These are phyloP conservation scores for Stylosanthes scabra DNA, from an alignment of 331 rosid species.

Conservation along the genomic window DNA sequence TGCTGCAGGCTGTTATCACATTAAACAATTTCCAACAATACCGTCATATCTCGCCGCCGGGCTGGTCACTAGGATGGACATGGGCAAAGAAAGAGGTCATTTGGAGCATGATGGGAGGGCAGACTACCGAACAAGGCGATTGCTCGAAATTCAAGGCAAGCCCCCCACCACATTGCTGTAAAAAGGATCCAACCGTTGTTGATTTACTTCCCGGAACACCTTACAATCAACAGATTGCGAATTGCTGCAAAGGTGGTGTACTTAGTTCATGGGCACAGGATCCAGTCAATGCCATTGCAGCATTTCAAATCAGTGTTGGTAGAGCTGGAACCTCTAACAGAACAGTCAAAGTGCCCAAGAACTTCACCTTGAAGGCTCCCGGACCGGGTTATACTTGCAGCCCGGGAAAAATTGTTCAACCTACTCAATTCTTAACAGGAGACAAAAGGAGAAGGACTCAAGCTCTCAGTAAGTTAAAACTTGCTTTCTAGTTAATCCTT, in stretches of 20 bases:
- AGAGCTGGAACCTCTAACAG: conserved; percentile 69
- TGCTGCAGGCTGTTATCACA: conserved; percentile 70
- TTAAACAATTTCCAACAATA: conserved; percentile 81
- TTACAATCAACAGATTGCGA: conserved; percentile 75
- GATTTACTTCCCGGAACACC: conserved; percentile 89
- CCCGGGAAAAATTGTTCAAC: conserved; percentile 58
- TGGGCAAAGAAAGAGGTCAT: conserved; percentile 93
- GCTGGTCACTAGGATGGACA: conserved; percentile 85
- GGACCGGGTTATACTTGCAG: conserved; percentile 96
- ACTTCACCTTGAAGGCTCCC: conserved; percentile 78
- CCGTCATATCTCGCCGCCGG: conserved; percentile 80
- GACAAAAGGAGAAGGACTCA: conserved; percentile 92
- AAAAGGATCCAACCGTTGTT: conserved; percentile 64
- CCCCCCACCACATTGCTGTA: conserved; percentile 72
- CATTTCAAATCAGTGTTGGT: conserved; percentile 91
- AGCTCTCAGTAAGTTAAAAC: conserved; percentile 75
- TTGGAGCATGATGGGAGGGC: conserved; percentile 82
- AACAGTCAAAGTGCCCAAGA: conserved; percentile 69
- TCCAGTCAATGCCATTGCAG: conserved; percentile 58
- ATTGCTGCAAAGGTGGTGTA: conserved; percentile 95
- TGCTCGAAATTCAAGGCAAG: conserved; percentile 70
- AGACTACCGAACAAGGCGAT: conserved; percentile 91
- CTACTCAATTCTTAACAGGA: conserved; percentile 55
- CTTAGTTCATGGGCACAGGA: conserved; percentile 87
- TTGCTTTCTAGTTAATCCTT: neutral